Evolutionary conservation across 2,329 filamentous ascomycete genomes (phyloP).

Genomic region (Stagonosporopsis vannaccii): DNA sequence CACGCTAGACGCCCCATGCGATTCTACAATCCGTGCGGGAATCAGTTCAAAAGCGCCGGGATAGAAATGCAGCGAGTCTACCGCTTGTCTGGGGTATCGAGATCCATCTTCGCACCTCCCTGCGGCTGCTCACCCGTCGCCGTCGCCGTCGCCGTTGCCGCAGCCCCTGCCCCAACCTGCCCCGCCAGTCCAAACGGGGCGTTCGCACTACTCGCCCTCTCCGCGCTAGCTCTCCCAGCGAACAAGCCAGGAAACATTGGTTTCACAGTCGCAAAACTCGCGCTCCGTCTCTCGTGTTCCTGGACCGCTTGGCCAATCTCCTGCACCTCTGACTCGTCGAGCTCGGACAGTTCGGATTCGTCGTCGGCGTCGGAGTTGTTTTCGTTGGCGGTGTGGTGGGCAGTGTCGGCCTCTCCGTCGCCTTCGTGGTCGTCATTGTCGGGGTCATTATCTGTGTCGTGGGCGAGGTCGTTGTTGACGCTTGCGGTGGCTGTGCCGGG

Average conservation of each 20-base stretch:
- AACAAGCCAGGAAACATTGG: conserved; percentile 39
- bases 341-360: conserved; percentile 62
- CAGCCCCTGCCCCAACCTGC: too few species aligned
- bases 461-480: conserved; percentile 42
- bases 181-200: too few species aligned
- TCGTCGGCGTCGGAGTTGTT: conserved; percentile 62
- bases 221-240: conserved; percentile 10
- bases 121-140: too few species aligned
- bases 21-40: too few species aligned
- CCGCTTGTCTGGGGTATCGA: too few species aligned
- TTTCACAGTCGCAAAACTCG: conserved; percentile 27
- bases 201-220: too few species aligned
- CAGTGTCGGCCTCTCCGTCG: conserved; percentile 51
- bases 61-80: too few species aligned
- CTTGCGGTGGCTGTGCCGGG: conserved; percentile 53
- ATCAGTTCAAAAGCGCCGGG: too few species aligned
- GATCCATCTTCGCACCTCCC: too few species aligned
- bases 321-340: conserved; percentile 54
- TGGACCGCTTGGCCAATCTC: conserved; percentile 40
- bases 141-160: too few species aligned
- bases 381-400: conserved; percentile 60
- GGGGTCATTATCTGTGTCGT: conserved; percentile 51
- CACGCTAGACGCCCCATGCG: too few species aligned
- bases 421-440: conserved; percentile 62
- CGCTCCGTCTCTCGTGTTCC: conserved; percentile 21